A percentile compares a stretch with the other conserved stretches of the same genome.
phyloP scores from a whole-genome alignment of 164 flowering plant genomes.

The Nymphaea colorata region DNA sequence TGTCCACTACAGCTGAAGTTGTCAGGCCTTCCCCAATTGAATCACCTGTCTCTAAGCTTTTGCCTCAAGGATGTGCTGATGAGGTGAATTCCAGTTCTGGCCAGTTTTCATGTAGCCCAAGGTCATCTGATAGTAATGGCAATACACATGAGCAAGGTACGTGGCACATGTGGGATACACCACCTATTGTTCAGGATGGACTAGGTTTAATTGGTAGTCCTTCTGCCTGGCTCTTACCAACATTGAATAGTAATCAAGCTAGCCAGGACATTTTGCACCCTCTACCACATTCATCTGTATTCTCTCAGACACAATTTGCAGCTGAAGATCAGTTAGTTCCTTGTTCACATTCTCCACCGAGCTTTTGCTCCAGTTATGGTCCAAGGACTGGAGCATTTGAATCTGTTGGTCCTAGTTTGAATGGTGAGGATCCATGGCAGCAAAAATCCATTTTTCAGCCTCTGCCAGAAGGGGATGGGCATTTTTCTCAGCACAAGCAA shows the following conservation, averaged over 20 bases:
- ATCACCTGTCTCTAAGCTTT: slow-evolving; percentile 68
- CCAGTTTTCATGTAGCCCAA: slow-evolving; percentile 26
- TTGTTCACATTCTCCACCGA: slow-evolving; percentile 32
- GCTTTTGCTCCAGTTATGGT: slow-evolving; percentile 27
- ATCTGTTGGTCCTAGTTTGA: slow-evolving; percentile 18
- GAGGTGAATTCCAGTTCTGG: slow-evolving; percentile 37
- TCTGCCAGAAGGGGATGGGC: slow-evolving; percentile 26
- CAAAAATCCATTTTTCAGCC: slow-evolving; percentile 37
- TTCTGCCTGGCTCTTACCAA: slow-evolving; percentile 49
- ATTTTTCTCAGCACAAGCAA: slow-evolving; percentile 21
- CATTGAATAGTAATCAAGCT: slow-evolving; percentile 1
- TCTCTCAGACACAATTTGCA: slow-evolving; percentile 16
- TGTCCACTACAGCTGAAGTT: slow-evolving; percentile 34
- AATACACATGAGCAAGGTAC: slow-evolving; percentile 20
- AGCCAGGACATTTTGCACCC: slow-evolving; percentile 30
- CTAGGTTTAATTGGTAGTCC: slow-evolving; percentile 53
- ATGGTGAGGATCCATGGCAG: slow-evolving; percentile 48
- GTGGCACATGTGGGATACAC: slow-evolving; percentile 88
- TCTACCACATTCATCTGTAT: slow-evolving; percentile 15
- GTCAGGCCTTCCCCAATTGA: slow-evolving; percentile 82
- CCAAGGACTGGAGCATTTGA: slow-evolving; percentile 34
- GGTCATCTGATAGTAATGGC: slow-evolving; percentile 20
- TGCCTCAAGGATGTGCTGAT: slow-evolving; percentile 22
- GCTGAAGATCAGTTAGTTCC: slow-evolving; percentile 34
- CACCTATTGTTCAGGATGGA: slow-evolving; percentile 77